Percentiles rank a stretch among this genome's conserved stretches.
Evolutionary conservation across 2,329 filamentous ascomycete genomes (phyloP).

Genomic region (Clonostachys sp.): DNA sequence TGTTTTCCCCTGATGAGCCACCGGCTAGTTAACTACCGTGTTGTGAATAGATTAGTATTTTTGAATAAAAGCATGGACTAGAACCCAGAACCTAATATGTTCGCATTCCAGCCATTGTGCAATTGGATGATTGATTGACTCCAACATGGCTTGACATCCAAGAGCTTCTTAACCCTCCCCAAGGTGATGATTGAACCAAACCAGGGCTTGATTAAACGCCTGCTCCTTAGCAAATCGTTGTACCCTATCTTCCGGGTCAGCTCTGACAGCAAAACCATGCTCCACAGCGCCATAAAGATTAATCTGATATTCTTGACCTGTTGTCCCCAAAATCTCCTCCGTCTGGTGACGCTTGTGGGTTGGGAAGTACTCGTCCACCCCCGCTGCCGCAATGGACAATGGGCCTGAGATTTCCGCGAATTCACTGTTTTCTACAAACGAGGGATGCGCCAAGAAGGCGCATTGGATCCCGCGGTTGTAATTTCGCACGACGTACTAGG

Average conservation of each 20-base stretch:
- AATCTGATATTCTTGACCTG: conserved; percentile 66
- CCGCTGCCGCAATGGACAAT: conserved; percentile 60
- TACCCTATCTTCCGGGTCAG: conserved; percentile 51
- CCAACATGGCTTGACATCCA: too few relatives aligned
- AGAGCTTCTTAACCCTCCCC: too few relatives aligned
- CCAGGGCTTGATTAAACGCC: conserved; percentile 72
- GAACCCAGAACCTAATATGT: too few relatives aligned
- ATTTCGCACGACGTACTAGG: conserved; percentile 60
- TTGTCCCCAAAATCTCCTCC: conserved; percentile 49
- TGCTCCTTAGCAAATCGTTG: conserved; percentile 73
- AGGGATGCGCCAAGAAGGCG: conserved; percentile 73
- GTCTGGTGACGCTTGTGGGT: conserved; percentile 58
- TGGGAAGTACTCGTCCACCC: conserved; percentile 63
- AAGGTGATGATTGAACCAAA: not conserved
- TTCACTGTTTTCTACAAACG: conserved; percentile 66
- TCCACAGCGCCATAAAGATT: conserved; percentile 65
- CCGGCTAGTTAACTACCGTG: too few relatives aligned
- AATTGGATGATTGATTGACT: too few relatives aligned
- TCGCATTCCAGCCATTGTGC: too few relatives aligned
- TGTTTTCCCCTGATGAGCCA: too few relatives aligned
- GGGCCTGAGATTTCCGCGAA: conserved; percentile 62
- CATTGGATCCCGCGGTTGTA: conserved; percentile 59
- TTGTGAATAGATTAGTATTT: too few relatives aligned
- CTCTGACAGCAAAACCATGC: conserved; percentile 73
- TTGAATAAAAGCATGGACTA: too few relatives aligned